Evolutionary conservation across 495 filamentous ascomycete genomes (phyloP), one percentile per base, ranked within the genome.

Genomic region (Podospora conica): DNA sequence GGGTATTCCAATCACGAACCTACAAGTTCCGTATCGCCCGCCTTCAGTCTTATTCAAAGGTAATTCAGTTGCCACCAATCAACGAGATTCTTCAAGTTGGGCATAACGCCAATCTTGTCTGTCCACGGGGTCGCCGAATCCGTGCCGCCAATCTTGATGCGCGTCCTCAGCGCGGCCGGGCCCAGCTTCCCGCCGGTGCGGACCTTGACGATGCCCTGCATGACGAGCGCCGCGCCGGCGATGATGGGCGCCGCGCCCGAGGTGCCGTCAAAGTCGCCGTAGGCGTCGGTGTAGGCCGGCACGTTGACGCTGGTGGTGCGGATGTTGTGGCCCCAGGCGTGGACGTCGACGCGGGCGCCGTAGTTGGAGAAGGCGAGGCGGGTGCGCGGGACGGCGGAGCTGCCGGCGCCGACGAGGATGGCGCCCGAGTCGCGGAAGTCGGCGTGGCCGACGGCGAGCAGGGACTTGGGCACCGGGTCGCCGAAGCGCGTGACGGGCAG

Each of bases 341-440:
- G 66, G 1, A 69, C 65, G 53, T 71, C 70, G 1, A 71, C 63
- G 0, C 70, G 70, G 2, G 53, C 61, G 5, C 70, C 70, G 55
- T 67, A 61, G 60, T 68, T 71, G 33, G 67, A 67, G 7, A 55
- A 55, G 2, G 55, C 61, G 25, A 64, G 25, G 2, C 67, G 59
- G 10, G 31, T 56, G 22, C 68, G 70, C 24, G 59, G 67, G 11
- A 57, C 58, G 25, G 27, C 21, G 10, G 48, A 65, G 53, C 29
- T 63, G 10, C 58, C 53, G 0, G 55, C 68, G 1, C 64, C 68
- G 22, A 69, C 68, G 58, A 71, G 64, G 55, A 71, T 53, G 11
- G 70, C 67, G 23, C 70, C 70, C 7, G 70, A 71, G 27, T 71
- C 70, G 29, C 70, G 64, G 62, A 61, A 71, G 5, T 69, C 61